Evolutionary conservation across 2,329 filamentous ascomycete genomes (phyloP).

Genomic region (Phialocephala subalpina): DNA sequence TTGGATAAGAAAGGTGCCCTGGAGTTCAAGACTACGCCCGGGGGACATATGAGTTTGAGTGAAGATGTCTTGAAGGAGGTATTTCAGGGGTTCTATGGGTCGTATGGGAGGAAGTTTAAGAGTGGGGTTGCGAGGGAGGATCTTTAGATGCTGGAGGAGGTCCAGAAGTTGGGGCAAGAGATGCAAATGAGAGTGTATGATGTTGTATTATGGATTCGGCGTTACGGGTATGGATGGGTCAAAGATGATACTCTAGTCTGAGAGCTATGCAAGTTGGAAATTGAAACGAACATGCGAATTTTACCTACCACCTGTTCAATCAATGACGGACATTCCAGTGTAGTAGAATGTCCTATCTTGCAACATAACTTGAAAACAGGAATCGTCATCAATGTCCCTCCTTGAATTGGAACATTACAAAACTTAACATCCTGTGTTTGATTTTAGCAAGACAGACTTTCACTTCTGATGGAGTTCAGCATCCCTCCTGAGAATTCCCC

Average conservation of each 20-base stretch:
- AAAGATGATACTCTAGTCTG: background rate
- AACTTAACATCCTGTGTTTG: too few relatives aligned
- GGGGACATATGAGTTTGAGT: slow-evolving; percentile 83
- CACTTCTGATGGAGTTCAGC: too few relatives aligned
- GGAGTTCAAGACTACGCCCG: slow-evolving; percentile 75
- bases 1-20: slow-evolving; percentile 83
- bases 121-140: background rate
- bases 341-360: too few relatives aligned
- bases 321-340: too few relatives aligned
- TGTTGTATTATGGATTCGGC: slow-evolving; percentile 2
- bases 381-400: too few relatives aligned
- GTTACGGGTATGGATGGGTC: background rate
- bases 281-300: background rate
- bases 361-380: too few relatives aligned
- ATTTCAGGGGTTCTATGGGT: slow-evolving; percentile 53
- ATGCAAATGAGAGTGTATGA: background rate
- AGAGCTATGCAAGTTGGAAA: background rate
- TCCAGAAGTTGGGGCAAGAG: too few relatives aligned
- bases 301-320: too few relatives aligned
- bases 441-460: too few relatives aligned
- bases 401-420: too few relatives aligned
- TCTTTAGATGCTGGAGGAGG: background rate
- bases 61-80: slow-evolving; percentile 65
- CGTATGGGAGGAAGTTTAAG: slow-evolving; percentile 38
- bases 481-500: too few relatives aligned